Percentiles rank a stretch among this genome's conserved stretches.
phyloP scores from a whole-genome alignment of 1,284 basidiomycete genomes.

The Ceratobasidium sp. region DNA sequence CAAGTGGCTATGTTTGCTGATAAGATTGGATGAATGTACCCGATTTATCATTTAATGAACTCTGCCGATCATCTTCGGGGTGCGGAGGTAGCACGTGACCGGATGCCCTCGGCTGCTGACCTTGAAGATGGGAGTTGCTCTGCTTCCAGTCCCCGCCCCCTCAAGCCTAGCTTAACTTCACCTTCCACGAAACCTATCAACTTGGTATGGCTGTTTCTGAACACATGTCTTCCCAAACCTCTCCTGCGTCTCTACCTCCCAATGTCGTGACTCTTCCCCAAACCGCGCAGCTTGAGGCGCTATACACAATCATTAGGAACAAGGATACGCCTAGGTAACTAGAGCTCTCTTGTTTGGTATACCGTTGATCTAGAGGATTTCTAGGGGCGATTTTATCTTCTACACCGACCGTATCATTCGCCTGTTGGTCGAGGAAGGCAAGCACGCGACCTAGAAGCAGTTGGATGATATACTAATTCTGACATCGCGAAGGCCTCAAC shows the following conservation, averaged over 20 bases:
- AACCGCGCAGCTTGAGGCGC: slow-evolving; percentile 92
- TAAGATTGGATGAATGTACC: slow-evolving; percentile 6
- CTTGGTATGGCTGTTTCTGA: slow-evolving; percentile 26
- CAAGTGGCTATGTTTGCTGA: too few relatives aligned
- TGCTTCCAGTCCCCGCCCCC: background rate
- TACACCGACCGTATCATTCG: slow-evolving; percentile 80
- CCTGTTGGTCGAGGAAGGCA: slow-evolving; percentile 67
- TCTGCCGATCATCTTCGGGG: slow-evolving; percentile 19
- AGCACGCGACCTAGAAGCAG: slow-evolving; percentile 42
- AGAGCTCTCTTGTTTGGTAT: background rate
- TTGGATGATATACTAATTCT: background rate
- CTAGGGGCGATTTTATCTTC: slow-evolving; percentile 95
- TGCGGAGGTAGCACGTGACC: slow-evolving; percentile 23
- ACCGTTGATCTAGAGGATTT: background rate
- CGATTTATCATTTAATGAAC: background rate
- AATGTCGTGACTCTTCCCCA: slow-evolving; percentile 87
- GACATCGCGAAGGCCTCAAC: slow-evolving; percentile 85
- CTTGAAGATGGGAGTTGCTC: slow-evolving; percentile 5
- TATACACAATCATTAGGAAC: slow-evolving; percentile 95
- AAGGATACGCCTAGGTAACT: slow-evolving; percentile 71
- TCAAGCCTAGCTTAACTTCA: background rate
- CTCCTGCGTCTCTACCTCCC: slow-evolving; percentile 64
- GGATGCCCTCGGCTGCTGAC: slow-evolving; percentile 29
- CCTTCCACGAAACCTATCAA: background rate
- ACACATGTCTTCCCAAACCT: slow-evolving; percentile 51